Conservation (phyloP, 2,329 filamentous ascomycete genomes). For the Cordyceps tenuipes region DNA sequence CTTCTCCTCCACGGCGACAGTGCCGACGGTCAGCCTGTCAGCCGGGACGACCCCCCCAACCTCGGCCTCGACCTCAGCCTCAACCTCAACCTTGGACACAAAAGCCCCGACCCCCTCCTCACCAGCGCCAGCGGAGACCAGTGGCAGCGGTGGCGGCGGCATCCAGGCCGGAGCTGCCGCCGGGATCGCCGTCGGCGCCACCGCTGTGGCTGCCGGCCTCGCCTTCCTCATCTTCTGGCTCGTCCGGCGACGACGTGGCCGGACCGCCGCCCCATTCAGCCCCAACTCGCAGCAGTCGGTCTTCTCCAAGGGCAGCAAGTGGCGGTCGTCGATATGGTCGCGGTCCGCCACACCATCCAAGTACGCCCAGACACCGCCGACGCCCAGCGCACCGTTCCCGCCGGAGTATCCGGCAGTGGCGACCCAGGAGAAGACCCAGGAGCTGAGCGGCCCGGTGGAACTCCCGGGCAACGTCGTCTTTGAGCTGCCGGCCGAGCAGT, state of each 20-base stretch:
- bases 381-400: neutral
- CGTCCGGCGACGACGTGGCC: neutral
- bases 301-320: neutral
- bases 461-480: neutral
- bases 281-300: neutral
- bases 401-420: neutral
- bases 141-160: neutral
- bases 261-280: neutral
- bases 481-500: neutral
- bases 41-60: too few relatives aligned
- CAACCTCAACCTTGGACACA: too few relatives aligned
- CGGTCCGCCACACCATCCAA: neutral
- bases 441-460: neutral
- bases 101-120: neutral
- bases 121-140: neutral
- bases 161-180: conserved; percentile 14
- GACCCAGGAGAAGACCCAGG: too few relatives aligned
- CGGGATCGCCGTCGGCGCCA: conserved; percentile 17
- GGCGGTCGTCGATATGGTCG: neutral
- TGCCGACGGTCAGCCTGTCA: too few relatives aligned
- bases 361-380: neutral
- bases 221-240: conserved; percentile 4
- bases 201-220: conserved; percentile 2
- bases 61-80: too few relatives aligned
- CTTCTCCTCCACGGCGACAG: too few relatives aligned